Conservation (phyloP, 768 basidiomycete species). For the Leccinum subtestaceum region DNA sequence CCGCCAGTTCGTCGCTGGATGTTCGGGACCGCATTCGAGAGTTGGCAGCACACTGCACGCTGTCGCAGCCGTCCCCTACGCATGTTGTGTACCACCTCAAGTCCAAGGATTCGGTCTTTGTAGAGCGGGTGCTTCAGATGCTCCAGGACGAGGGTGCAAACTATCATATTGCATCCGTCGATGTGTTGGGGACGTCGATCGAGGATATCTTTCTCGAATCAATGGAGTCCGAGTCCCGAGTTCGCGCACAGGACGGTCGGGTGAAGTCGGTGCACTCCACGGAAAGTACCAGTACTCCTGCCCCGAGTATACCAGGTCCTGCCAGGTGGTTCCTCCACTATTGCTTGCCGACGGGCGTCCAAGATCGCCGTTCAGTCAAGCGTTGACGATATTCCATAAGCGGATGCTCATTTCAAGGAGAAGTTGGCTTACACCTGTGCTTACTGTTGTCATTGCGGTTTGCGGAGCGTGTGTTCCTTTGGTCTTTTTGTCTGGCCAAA, state of each 20-base stretch:
- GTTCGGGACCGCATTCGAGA: slow-evolving; percentile 43
- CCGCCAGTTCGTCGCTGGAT: slow-evolving; percentile 15
- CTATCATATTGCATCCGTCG: slow-evolving; percentile 50
- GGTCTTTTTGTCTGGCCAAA: slow-evolving; percentile 53
- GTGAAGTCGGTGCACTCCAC: slow-evolving; percentile 18
- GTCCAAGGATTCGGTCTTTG: slow-evolving; percentile 52
- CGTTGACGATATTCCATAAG: slow-evolving; percentile 72
- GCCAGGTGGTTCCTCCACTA: slow-evolving; percentile 7
- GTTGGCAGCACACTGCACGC: slow-evolving; percentile 44
- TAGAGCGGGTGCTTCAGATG: slow-evolving; percentile 54
- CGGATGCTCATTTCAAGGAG: slow-evolving; percentile 59
- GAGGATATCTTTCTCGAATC: slow-evolving; percentile 80
- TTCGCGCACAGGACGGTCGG: slow-evolving; percentile 25
- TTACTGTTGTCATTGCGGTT: slow-evolving; percentile 53
- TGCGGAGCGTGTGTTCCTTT: slow-evolving; percentile 67
- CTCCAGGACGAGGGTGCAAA: slow-evolving; percentile 44
- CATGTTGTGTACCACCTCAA: slow-evolving; percentile 56
- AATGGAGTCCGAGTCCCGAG: slow-evolving; percentile 44
- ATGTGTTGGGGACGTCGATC: slow-evolving; percentile 69
- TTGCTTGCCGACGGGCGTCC: slow-evolving; percentile 46
- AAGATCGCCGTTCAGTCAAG: slow-evolving; percentile 59
- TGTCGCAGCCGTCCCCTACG: slow-evolving; percentile 41
- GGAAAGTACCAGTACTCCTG: background rate
- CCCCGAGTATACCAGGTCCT: background rate
- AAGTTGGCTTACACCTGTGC: slow-evolving; percentile 64